These are phyloP conservation scores for Aureoboletus auriporus DNA, from an alignment of 768 basidiomycete species.

Conservation along the genomic window DNA sequence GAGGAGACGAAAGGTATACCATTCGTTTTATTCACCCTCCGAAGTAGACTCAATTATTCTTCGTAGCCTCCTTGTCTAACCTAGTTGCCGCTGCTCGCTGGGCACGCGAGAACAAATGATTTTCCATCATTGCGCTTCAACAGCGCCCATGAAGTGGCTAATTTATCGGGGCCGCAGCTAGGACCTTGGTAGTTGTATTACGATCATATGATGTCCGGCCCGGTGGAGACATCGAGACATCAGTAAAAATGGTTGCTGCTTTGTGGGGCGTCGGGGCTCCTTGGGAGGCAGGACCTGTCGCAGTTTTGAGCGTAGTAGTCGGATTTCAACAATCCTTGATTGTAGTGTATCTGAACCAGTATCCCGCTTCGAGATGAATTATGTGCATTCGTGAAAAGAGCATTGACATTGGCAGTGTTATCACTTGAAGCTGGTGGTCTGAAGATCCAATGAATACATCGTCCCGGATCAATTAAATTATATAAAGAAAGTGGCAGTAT, in stretches of 20 bases:
- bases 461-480: no score
- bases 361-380: not conserved
- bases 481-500: no score
- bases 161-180: slow-evolving; percentile 46
- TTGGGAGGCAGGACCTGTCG: slow-evolving; percentile 23
- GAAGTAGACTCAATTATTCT: slow-evolving; percentile 7
- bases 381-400: no score
- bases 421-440: no score
- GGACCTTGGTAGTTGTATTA: slow-evolving; percentile 53
- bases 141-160: slow-evolving; percentile 77
- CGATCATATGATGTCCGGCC: slow-evolving; percentile 25
- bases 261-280: slow-evolving; percentile 24
- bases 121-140: slow-evolving; percentile 71
- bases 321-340: slow-evolving; percentile 81
- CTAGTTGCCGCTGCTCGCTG: slow-evolving; percentile 89
- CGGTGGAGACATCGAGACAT: slow-evolving; percentile 15
- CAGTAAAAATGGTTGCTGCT: slow-evolving; percentile 18
- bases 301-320: slow-evolving; percentile 42
- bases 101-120: slow-evolving; percentile 82
- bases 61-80: slow-evolving; percentile 69
- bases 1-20: slow-evolving; percentile 82
- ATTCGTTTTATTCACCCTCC: not conserved
- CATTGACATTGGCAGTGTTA: no score
- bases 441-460: no score
- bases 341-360: slow-evolving; percentile 21